Evolutionary conservation across 805 yeast species (phyloP).

Genomic region (Candida sithepensis): DNA sequence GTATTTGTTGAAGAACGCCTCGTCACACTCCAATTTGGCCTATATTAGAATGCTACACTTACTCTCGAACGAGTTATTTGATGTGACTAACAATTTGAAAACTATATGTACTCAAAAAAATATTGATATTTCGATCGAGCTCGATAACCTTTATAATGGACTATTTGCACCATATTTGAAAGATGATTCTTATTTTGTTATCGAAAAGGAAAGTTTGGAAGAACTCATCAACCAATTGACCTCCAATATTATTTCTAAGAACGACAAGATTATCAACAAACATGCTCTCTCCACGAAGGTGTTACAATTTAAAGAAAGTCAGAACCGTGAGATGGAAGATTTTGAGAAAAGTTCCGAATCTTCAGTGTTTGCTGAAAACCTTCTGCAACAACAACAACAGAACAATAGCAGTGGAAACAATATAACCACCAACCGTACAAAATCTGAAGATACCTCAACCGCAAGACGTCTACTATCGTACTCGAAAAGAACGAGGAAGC

Average conservation of each 20-base stretch:
- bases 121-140: slow-evolving; percentile 41
- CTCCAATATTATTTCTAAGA: slow-evolving; percentile 39
- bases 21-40: slow-evolving; percentile 60
- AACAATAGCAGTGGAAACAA: background rate
- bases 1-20: slow-evolving; percentile 57
- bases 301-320: slow-evolving; percentile 20
- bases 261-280: slow-evolving; percentile 35
- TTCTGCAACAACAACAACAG: background rate
- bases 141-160: slow-evolving; percentile 74
- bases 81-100: slow-evolving; percentile 62
- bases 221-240: slow-evolving; percentile 45
- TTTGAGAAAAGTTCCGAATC: slow-evolving; percentile 12
- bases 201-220: slow-evolving; percentile 68
- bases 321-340: slow-evolving; percentile 10
- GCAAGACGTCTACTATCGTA: slow-evolving; percentile 12
- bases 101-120: slow-evolving; percentile 50
- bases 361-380: background rate
- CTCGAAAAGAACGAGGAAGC: slow-evolving; percentile 21
- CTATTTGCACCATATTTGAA: slow-evolving; percentile 66
- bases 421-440: background rate
- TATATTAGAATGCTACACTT: slow-evolving; percentile 73
- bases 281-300: slow-evolving; percentile 32
- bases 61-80: slow-evolving; percentile 54
- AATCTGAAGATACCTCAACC: background rate
- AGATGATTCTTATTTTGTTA: slow-evolving; percentile 63